These are phyloP conservation scores for Pythium plurisporium DNA, from an alignment of 352 stramenopile species.

Conservation along the genomic window DNA sequence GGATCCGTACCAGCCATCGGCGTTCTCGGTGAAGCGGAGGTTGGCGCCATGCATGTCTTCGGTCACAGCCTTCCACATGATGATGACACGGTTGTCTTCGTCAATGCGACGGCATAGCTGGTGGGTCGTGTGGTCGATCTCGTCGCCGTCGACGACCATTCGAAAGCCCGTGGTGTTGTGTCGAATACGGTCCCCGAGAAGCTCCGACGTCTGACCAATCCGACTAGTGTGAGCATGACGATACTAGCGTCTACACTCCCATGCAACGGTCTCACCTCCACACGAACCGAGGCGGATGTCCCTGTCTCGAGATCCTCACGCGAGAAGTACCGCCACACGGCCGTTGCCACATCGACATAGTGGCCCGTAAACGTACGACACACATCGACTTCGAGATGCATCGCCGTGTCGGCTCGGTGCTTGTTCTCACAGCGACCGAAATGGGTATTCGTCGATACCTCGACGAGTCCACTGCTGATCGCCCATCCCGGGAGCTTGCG, in stretches of 20 bases:
- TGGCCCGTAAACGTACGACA: constrained; percentile 9
- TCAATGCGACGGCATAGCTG: constrained; percentile 9
- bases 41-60: not conserved
- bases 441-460: not conserved
- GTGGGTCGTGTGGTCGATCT: not conserved
- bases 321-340: constrained; percentile 12
- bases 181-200: constrained; percentile 4
- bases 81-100: constrained; percentile 9
- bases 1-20: constrained; percentile 13
- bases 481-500: constrained; percentile 1
- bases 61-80: constrained; percentile 15
- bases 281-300: not conserved
- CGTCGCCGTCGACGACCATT: not conserved
- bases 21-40: constrained; percentile 1
- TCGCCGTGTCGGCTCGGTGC: not conserved
- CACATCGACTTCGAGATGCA: constrained; percentile 14
- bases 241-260: not conserved
- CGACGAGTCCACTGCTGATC: constrained; percentile 14
- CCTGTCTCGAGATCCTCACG: not conserved
- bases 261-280: not conserved
- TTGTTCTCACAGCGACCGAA: constrained; percentile 5
- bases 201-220: not conserved
- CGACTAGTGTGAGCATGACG: not conserved
- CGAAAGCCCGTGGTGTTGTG: not conserved
- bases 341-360: constrained; percentile 13